phyloP scores from a whole-genome alignment of 2,329 filamentous ascomycete genomes.

The Dothistroma septosporum region DNA sequence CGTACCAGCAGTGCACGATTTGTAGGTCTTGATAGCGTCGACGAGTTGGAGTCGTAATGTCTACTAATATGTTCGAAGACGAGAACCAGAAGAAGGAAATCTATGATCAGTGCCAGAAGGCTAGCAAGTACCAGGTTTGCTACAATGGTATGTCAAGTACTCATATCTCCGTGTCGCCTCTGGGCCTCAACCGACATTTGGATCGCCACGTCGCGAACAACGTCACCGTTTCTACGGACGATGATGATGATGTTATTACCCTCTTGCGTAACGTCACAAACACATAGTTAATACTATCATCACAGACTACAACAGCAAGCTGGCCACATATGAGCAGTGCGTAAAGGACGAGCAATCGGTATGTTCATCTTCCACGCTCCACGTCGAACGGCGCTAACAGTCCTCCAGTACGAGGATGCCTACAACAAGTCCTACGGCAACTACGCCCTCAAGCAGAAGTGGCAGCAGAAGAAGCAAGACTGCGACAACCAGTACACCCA shows the following conservation, averaged over 20 bases:
- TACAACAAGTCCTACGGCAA: not conserved
- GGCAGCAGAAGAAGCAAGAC: not conserved
- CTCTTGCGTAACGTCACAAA: not conserved
- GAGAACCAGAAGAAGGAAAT: not conserved
- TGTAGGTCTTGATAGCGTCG: not conserved
- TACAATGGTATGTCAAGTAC: not conserved
- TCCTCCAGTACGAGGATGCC: not conserved
- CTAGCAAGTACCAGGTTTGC: not conserved
- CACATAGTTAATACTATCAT: not conserved
- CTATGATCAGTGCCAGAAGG: not conserved
- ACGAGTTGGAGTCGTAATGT: not conserved
- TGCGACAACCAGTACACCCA: not conserved
- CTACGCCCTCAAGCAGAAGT: not conserved
- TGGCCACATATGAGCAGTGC: not conserved
- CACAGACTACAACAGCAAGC: not conserved
- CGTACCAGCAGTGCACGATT: not conserved
- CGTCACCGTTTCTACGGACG: not conserved
- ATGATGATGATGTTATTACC: not conserved
- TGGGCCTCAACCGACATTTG: too few relatives aligned
- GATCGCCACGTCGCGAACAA: not conserved
- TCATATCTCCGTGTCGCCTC: not conserved
- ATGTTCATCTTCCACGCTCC: not conserved
- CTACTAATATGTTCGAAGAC: not conserved
- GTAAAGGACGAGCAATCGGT: not conserved
- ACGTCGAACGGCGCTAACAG: not conserved